Percentiles rank a stretch among this genome's conserved stretches.
Conservation (phyloP, 352 stramenopile species). For the Phytophthora idaei region DNA sequence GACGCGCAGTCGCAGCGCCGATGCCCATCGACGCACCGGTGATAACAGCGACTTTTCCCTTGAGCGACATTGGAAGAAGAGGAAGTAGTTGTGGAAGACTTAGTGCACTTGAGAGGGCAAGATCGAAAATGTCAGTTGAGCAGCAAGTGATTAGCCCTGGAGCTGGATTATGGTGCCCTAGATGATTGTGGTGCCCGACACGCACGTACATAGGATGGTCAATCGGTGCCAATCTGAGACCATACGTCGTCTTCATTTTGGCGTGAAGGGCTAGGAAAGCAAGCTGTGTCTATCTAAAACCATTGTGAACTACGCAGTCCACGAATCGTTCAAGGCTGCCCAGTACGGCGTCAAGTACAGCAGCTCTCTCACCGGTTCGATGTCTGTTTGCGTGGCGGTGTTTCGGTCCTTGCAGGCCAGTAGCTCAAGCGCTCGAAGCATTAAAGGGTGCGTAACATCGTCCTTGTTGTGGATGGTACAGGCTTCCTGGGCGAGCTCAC, state of each 20-base stretch:
- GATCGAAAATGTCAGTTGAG: slow-evolving; percentile 5
- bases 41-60: slow-evolving; percentile 27
- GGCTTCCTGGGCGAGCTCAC: slow-evolving; percentile 34
- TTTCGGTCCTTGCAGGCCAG: slow-evolving; percentile 19
- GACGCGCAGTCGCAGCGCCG: slow-evolving; percentile 27
- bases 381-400: neutral
- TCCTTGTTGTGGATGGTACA: slow-evolving; percentile 22
- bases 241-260: neutral
- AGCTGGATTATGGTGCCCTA: neutral
- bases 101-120: slow-evolving; percentile 8
- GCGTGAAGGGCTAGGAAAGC: neutral
- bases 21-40: slow-evolving; percentile 40
- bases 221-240: neutral
- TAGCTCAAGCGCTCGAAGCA: slow-evolving; percentile 41
- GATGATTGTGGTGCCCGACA: slow-evolving; percentile 8
- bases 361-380: slow-evolving; percentile 32
- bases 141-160: neutral
- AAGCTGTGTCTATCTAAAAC: slow-evolving; percentile 10
- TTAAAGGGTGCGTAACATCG: slow-evolving; percentile 42
- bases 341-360: slow-evolving; percentile 60
- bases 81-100: neutral
- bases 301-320: slow-evolving; percentile 6
- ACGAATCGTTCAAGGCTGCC: slow-evolving; percentile 27
- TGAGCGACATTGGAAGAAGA: slow-evolving; percentile 27
- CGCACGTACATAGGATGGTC: neutral